Evolutionary conservation across 1,284 basidiomycete species (phyloP).

Genomic region (Apiotrichum montevideense): DNA sequence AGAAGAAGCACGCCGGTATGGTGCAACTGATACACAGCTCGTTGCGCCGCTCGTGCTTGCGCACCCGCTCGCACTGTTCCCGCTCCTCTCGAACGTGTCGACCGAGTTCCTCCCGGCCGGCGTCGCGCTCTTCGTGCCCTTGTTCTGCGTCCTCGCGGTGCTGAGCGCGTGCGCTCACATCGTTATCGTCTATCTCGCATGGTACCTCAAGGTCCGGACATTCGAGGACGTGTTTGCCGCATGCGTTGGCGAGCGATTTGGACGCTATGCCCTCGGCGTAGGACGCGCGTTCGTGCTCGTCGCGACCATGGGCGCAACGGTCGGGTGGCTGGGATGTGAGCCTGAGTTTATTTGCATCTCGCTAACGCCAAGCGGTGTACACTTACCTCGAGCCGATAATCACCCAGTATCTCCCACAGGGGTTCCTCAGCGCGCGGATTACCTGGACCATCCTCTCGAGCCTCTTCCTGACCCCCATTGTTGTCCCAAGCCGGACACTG

Average conservation of each 20-base stretch:
- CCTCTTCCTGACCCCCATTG: slow-evolving; percentile 33
- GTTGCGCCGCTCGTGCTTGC: slow-evolving; percentile 42
- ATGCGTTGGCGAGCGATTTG: slow-evolving; percentile 32
- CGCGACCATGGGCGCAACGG: slow-evolving; percentile 32
- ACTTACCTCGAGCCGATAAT: slow-evolving; percentile 35
- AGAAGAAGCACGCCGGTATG: too few species aligned
- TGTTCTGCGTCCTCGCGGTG: slow-evolving; percentile 34
- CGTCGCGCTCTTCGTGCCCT: slow-evolving; percentile 44
- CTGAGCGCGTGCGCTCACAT: slow-evolving; percentile 45
- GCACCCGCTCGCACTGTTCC: slow-evolving; percentile 43
- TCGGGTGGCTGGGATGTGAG: slow-evolving; percentile 42
- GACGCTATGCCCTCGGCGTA: slow-evolving; percentile 32
- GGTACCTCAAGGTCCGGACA: slow-evolving; percentile 45
- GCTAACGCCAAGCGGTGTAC: slow-evolving; percentile 27
- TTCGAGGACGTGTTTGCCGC: slow-evolving; percentile 46
- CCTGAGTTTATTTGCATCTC: background rate
- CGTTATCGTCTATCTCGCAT: slow-evolving; percentile 46
- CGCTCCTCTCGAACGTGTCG: slow-evolving; percentile 38
- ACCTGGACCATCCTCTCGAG: slow-evolving; percentile 38
- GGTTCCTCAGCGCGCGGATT: slow-evolving; percentile 27
- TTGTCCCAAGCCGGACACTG: slow-evolving; percentile 35
- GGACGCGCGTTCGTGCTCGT: slow-evolving; percentile 34
- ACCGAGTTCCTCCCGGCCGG: slow-evolving; percentile 46
- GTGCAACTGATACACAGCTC: slow-evolving; percentile 23
- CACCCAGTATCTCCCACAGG: slow-evolving; percentile 25